Evolutionary conservation across 1,139 yeast genomes (phyloP), one percentile per base, ranked within the genome.

Genomic region (Yamadazyma epiphylla): DNA sequence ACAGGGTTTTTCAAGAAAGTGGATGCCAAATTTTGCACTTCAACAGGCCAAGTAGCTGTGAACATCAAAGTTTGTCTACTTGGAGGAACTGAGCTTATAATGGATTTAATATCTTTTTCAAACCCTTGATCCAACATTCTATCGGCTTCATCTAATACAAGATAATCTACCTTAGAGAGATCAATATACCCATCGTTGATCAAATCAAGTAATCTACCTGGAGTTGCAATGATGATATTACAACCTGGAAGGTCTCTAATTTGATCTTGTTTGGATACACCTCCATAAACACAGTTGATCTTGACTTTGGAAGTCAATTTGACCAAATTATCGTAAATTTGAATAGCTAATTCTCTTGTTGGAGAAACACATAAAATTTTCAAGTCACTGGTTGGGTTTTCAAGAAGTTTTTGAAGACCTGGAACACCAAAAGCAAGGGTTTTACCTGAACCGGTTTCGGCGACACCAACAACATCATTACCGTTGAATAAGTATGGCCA

Each of bases 371-470:
- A 87, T 39, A 94, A 70, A 5, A 88, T 94, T 46, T 77, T 77
- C 36, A 85, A 70, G 12, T 84, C 85, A 25, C 61, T 59, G 28
- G 65, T 61, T 32, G 60, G 53, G 25, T 51, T 48, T 28, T 65
- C 58, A 33, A 70, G 55, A 41, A 88, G 64, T 43, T 79, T 79
- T 55, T 87, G 74, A 36, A 91, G 74, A n/a, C 96, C 96, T 26
- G 99, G 99, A 13, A 91, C 94, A 51, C 97, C 96, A 55, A 91
- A 91, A 1, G 97, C 97, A 60, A 89, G 81, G 0, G 98, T 91
- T 59, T 91, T 91, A 50, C 97, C 98, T 0, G 95, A 85, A 15
- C 97, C 98, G 0, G 98, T 91, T 44, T 88, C 91, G 0, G 98
- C 98, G 39, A 94, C 96, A 53, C 98, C 98, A 42, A 91, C 77